Conservation (phyloP, 495 filamentous ascomycete species). For the Achaetomiella virescens region DNA sequence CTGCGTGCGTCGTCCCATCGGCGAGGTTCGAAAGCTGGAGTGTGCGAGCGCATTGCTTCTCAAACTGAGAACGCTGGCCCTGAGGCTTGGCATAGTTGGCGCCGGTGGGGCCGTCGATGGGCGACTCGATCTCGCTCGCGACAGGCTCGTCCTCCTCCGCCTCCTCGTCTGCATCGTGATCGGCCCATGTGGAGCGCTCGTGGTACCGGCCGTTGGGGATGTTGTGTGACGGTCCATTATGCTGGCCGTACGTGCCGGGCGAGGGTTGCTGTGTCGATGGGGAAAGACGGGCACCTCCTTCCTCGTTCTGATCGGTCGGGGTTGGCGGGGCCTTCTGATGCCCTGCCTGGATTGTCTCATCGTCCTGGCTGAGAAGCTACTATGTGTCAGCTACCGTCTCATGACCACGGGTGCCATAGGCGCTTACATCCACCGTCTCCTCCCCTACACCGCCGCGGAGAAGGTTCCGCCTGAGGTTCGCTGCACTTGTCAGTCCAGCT, state of each 20-base stretch:
- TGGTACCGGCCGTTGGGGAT: slow-evolving; percentile 1
- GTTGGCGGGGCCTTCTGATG: slow-evolving; percentile 5
- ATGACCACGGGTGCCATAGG: background rate
- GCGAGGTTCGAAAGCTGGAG: slow-evolving; percentile 57
- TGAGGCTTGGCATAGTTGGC: slow-evolving; percentile 18
- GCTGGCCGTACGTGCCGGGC: slow-evolving; percentile 1
- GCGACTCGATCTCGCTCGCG: slow-evolving; percentile 18
- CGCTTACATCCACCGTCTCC: slow-evolving; percentile 54
- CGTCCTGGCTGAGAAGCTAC: slow-evolving; percentile 51
- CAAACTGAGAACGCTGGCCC: slow-evolving; percentile 20
- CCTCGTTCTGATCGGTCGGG: slow-evolving; percentile 16
- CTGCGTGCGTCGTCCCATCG: slow-evolving; percentile 57
- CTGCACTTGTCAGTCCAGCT: slow-evolving; percentile 31
- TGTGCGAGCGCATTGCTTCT: slow-evolving; percentile 52
- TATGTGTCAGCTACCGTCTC: slow-evolving; percentile 1
- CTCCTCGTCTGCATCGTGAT: slow-evolving; percentile 20
- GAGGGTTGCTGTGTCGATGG: slow-evolving; percentile 7
- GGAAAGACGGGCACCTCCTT: slow-evolving; percentile 25
- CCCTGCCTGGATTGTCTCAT: slow-evolving; percentile 20
- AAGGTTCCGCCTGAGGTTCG: slow-evolving; percentile 56
- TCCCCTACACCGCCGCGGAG: slow-evolving; percentile 55
- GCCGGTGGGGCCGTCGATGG: slow-evolving; percentile 18
- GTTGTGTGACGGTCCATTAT: background rate
- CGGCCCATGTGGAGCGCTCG: slow-evolving; percentile 22
- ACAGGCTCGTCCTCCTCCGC: slow-evolving; percentile 21